These are phyloP conservation scores for Saprolegnia diclina DNA, from an alignment of 352 stramenopile species.

Conservation along the genomic window DNA sequence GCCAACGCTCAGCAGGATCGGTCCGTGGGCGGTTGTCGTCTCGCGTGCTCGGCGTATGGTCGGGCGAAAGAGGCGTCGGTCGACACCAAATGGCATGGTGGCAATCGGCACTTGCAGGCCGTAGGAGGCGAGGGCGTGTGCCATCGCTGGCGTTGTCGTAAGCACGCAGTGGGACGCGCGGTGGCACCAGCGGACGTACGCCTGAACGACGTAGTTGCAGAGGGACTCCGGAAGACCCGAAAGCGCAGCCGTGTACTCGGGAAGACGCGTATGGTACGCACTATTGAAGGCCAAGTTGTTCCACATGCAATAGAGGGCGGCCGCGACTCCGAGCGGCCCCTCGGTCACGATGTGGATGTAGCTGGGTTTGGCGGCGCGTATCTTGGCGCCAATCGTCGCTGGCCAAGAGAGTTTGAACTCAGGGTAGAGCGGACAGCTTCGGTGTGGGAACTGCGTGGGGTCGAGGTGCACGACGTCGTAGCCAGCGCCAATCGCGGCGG, in stretches of 20 bases:
- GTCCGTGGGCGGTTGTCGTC: background rate
- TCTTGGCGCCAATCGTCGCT: no score
- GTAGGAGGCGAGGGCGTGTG: no score
- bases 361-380: background rate
- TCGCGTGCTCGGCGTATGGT: background rate
- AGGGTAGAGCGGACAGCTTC: background rate
- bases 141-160: background rate
- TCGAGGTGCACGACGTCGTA: background rate
- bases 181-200: background rate
- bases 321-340: background rate
- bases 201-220: background rate
- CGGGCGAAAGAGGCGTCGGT: background rate
- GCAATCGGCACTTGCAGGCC: background rate
- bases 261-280: slow-evolving; percentile 1
- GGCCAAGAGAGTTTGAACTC: slow-evolving; percentile 1
- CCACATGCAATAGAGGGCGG: background rate
- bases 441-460: background rate
- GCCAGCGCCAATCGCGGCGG: no score
- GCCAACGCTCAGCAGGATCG: background rate
- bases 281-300: background rate
- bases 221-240: no score
- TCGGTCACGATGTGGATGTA: background rate
- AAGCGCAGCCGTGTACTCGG: slow-evolving; percentile 2
- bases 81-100: slow-evolving; percentile 2
- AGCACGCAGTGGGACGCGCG: background rate